Evolutionary conservation across 805 yeast species (phyloP), one percentile per base, ranked within the genome.

Genomic region (Kluyveromyces lactis): DNA sequence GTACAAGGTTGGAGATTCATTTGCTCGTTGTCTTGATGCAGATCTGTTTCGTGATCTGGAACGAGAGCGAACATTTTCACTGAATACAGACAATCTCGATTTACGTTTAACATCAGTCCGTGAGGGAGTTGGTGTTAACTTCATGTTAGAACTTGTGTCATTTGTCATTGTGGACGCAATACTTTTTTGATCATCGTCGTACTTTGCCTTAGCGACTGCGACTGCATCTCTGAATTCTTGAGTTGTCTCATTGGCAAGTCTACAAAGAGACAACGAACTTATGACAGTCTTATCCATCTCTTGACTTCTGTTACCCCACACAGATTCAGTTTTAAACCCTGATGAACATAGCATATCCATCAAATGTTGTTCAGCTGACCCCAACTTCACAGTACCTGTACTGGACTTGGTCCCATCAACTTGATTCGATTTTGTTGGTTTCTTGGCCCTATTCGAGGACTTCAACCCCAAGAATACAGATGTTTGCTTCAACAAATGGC

Each of bases 261-360:
- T 45, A 38, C 63, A 59, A 13, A 61, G 47, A 1, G 63, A 57
- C 50, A 92, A 67, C 9, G 95, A 85, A 49, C 82, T 79, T 33
- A 92, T 72, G n/a, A 86, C 90, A 10, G 97, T 81, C 54, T 83
- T 83, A 42, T 78, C 77, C 1, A 94, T 90, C 56, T 89, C 97
- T 49, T 81, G 71, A n/a, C 85, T 77, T 45, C 98, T 70, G 54
- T 79, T 80, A 3, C 95, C 97, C 98, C 98, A 92, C 12, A 60
- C 51, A 23, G 83, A 86, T 16, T 68, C 67, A 10, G 72, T 62
- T 3, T 66, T 60, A 48, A 87, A 85, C 1, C 98, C 98, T 0
- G 95, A 81, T 0, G 90, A 72, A 52, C 96, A 87, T 40, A 92
- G 71, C 98, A 92, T 92, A 46, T 87, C 97, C 64, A 86, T 73